Evolutionary conservation across 441 rosid species (phyloP).

Genomic region (Gossypium schwendimanii): DNA sequence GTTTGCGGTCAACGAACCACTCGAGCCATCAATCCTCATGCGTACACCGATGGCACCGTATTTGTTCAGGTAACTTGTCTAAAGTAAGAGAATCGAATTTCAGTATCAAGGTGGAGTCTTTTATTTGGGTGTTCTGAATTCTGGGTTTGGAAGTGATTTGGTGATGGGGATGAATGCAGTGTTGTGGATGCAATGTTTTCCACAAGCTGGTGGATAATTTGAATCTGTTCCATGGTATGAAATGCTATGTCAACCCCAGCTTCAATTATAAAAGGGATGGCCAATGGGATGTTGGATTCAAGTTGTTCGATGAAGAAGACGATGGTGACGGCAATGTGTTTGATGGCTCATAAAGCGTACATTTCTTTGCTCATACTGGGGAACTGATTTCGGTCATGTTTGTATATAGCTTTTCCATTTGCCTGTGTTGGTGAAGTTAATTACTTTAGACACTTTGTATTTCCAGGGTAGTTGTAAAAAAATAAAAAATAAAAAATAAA

Average conservation of each 20-base stretch:
- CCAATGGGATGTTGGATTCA: constrained; percentile 59
- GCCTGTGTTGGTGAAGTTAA: constrained; percentile 7
- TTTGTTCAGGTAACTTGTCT: constrained; percentile 53
- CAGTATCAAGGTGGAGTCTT: background rate
- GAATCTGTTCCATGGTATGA: constrained; percentile 89
- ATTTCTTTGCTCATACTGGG: constrained; percentile 16
- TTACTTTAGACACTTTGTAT: background rate
- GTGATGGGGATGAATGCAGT: constrained; percentile 31
- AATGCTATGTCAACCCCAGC: constrained; percentile 65
- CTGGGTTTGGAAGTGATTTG: background rate
- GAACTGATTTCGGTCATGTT: constrained; percentile 10
- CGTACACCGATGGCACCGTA: constrained; percentile 84
- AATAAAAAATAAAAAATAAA: too few relatives aligned
- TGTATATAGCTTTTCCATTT: constrained; percentile 19
- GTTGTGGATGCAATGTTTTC: constrained; percentile 87
- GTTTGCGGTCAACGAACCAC: constrained; percentile 84
- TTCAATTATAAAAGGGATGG: constrained; percentile 44
- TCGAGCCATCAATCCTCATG: constrained; percentile 78
- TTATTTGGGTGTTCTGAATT: background rate
- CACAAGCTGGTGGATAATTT: constrained; percentile 92
- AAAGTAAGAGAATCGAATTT: background rate
- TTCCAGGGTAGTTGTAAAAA: too few relatives aligned
- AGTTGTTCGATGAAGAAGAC: constrained; percentile 44
- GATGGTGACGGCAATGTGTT: constrained; percentile 24
- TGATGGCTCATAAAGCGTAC: constrained; percentile 18